phyloP scores from a whole-genome alignment of 176 grass and related monocot genomes.

The Juncus inflexus region DNA sequence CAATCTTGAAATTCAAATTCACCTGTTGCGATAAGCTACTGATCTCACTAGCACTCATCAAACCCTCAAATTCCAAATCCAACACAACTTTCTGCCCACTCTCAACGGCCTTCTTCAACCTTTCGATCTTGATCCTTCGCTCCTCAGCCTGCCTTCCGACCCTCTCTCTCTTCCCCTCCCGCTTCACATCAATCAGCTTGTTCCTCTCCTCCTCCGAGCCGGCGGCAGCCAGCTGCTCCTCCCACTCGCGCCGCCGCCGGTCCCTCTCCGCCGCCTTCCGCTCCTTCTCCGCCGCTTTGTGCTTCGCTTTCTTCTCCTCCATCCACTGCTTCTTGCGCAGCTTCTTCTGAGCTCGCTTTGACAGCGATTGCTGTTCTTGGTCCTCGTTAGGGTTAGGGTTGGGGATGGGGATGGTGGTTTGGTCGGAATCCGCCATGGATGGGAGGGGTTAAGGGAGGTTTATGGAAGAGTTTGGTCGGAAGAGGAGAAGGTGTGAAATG shows the following conservation, averaged over 20 bases:
- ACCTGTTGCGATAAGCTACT: slow-evolving; percentile 20
- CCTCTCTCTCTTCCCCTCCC: slow-evolving; percentile 13
- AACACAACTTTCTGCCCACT: slow-evolving; percentile 20
- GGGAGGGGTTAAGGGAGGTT: too few relatives aligned
- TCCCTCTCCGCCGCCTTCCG: slow-evolving; percentile 14
- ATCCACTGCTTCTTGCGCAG: slow-evolving; percentile 6
- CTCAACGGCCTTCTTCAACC: slow-evolving; percentile 10
- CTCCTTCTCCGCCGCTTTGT: slow-evolving; percentile 22
- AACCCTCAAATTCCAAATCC: slow-evolving; percentile 17
- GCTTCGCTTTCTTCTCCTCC: slow-evolving; percentile 3
- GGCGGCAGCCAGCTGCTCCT: neutral
- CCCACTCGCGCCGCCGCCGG: slow-evolving; percentile 4
- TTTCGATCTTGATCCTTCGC: slow-evolving; percentile 11
- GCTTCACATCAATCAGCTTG: slow-evolving; percentile 1
- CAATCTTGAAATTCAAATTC: neutral
- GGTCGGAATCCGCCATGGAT: neutral
- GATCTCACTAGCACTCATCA: slow-evolving; percentile 17
- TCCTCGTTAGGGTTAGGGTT: neutral
- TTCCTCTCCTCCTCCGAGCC: slow-evolving; percentile 11
- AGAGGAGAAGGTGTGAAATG: too few relatives aligned
- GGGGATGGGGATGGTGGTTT: neutral
- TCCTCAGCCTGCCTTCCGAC: slow-evolving; percentile 10
- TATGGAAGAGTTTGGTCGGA: too few relatives aligned
- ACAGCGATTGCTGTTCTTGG: neutral
- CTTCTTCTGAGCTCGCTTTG: slow-evolving; percentile 26